Conservation (phyloP, 2,329 filamentous ascomycete species). For the Neurospora sp. region DNA sequence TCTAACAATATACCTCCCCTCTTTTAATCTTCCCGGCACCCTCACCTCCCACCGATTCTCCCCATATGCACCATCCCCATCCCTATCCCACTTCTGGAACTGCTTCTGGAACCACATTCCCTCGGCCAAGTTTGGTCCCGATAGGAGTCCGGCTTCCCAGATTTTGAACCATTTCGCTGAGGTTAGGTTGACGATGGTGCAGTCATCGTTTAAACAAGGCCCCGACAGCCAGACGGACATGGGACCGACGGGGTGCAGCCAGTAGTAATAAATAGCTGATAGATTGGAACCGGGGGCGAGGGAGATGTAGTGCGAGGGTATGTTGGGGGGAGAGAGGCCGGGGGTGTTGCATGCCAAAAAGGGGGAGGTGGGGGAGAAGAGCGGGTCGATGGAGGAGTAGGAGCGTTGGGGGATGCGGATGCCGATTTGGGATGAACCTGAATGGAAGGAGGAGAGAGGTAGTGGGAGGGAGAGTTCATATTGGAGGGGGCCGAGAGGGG, state of each 20-base stretch:
- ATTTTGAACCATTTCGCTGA: slow-evolving; percentile 28
- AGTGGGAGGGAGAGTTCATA: too few relatives aligned
- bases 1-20: slow-evolving; percentile 40
- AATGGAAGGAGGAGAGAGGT: too few relatives aligned
- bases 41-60: slow-evolving; percentile 28
- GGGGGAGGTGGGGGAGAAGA: slow-evolving; percentile 24
- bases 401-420: slow-evolving; percentile 28
- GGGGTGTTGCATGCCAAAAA: slow-evolving; percentile 29
- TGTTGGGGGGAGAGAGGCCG: slow-evolving; percentile 22
- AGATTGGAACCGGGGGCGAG: not conserved
- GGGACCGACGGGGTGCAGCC: slow-evolving; percentile 31
- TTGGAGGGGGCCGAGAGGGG: slow-evolving; percentile 25
- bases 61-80: not conserved
- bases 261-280: slow-evolving; percentile 29
- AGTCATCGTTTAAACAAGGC: not conserved
- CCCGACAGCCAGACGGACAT: slow-evolving; percentile 29
- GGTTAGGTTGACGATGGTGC: too few relatives aligned
- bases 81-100: slow-evolving; percentile 31
- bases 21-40: not conserved
- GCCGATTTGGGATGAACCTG: too few relatives aligned
- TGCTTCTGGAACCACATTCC: slow-evolving; percentile 30
- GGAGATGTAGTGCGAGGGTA: slow-evolving; percentile 22
- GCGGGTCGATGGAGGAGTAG: slow-evolving; percentile 29
- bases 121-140: slow-evolving; percentile 13
- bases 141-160: slow-evolving; percentile 14